Evolutionary conservation across 495 filamentous ascomycete species (phyloP).

Genomic region (Mytilinidion resinicola): DNA sequence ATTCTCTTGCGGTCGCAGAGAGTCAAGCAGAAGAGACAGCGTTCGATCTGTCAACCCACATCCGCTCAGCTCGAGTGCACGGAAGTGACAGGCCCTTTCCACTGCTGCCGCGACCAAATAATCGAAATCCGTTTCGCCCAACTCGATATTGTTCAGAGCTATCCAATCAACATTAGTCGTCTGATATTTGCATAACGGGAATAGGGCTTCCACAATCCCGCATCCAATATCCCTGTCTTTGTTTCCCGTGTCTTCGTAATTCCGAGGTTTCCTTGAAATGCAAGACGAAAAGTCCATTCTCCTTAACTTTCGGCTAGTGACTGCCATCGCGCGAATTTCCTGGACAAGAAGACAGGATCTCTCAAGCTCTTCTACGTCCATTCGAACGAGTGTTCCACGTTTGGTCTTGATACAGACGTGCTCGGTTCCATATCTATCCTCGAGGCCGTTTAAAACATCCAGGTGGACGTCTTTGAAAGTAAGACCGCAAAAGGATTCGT

Average conservation of each 20-base stretch:
- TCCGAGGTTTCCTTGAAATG: conserved; percentile 46
- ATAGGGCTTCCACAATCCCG: conserved; percentile 71
- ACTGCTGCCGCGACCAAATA: conserved; percentile 62
- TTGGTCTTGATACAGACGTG: conserved; percentile 53
- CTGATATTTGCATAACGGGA: conserved; percentile 66
- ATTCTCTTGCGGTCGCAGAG: conserved; percentile 56
- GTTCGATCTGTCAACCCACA: conserved; percentile 63
- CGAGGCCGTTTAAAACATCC: conserved; percentile 55
- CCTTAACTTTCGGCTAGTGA: conserved; percentile 57
- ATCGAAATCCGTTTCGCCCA: conserved; percentile 76
- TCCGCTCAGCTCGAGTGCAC: conserved; percentile 73
- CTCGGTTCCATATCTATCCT: conserved; percentile 57
- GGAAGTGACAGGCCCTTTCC: conserved; percentile 58
- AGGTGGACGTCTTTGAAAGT: conserved; percentile 75
- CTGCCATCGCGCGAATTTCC: conserved; percentile 63
- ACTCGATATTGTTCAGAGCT: conserved; percentile 69
- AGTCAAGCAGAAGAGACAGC: conserved; percentile 51
- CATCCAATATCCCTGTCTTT: conserved; percentile 60
- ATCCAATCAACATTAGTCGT: conserved; percentile 77
- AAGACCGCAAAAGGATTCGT: conserved; percentile 79
- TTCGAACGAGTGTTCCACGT: conserved; percentile 49
- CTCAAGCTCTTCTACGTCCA: conserved; percentile 54
- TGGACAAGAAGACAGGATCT: conserved; percentile 61
- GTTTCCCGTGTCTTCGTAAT: conserved; percentile 43
- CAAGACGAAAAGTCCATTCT: conserved; percentile 59